Base-by-base conservation (phyloP, 2,329 filamentous ascomycete species). In the Didymella keratinophila region DNA sequence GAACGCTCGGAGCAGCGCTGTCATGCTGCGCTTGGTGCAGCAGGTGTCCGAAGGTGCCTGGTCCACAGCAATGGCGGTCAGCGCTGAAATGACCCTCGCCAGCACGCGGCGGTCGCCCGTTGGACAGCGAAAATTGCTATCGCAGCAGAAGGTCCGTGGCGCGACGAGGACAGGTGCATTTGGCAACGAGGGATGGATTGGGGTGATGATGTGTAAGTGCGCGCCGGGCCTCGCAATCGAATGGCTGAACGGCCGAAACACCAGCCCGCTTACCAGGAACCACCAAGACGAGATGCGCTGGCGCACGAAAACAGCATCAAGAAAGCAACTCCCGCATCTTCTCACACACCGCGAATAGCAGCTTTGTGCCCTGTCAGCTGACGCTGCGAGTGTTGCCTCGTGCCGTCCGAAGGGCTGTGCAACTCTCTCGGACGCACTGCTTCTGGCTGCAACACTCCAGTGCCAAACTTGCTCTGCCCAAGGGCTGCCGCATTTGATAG, bases 91-190 rank as follows among this genome's bases (percentile, higher is more conserved):
- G 48, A 56, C 54, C 52, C 49, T 52, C 52, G 60, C 55, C 60
- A 56, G 58, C 56, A 71, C 71, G 68, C 71, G 71, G 71, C 73
- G 61, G 49, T 62, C 67, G 58, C 63, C 66, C 63, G 72, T 71
- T 74, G 73, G 73, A 66, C 67, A 54, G 63, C 63, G 58, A 57
- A 54, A 43, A 61, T 65, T 58, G 69, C 62, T 66, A 63, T 58
- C 56, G 60, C 58, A 56, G 61, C 60, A 68, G 64, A 62, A 48
- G 54, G 53, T 53, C 42, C 63, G 66, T 69, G 62, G 67, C 64
- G 67, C 61, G 61, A 48, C 52, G 63, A 53, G 58, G 48, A 50
- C 53, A 52, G 56, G 61, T 34, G 63, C 71, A 73, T 72, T 68
- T 68, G 45, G 70, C 61, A 67, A 63, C 47, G 46, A 56, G 49